Evolutionary conservation across 2,329 filamentous ascomycete genomes (phyloP), one percentile per base, ranked within the genome.

Genomic region (Pseudonectria foliicola): DNA sequence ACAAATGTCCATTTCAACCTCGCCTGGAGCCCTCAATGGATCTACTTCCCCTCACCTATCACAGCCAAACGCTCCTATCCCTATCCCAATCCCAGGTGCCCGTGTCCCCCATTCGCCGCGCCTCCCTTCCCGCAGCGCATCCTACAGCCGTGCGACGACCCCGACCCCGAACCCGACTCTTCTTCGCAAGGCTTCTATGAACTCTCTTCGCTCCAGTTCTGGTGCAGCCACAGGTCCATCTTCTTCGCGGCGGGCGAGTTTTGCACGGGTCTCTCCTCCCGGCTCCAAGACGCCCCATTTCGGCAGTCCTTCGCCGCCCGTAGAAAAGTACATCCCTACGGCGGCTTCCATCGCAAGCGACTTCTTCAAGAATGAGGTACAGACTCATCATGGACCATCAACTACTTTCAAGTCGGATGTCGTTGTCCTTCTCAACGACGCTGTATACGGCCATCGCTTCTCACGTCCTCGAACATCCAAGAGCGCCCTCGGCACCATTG

Each of bases 361-460:
- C 7, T 77, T 83, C 57, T 85, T 94, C 53, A 67, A 69, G 42
- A 75, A 71, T 41, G 86, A 94, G 55, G 60, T 93, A 23, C 68
- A 75, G 12, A 60, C 70, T 6, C 80, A 86, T 50, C 73, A 80
- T 38, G 62, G 65, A 23, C 53, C 54, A 3, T 56, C 62, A 10
- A 56, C 61, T 3, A 59, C 60, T 7, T 54, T 60, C 16, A 46
- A 62, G 24, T 61, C 73, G 10, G 68, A 88, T 40, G 87, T 87
- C 0, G 63, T 93, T 4, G 88, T 96, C 30, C 73, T 98, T 21
- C 66, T 98, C 2, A 88, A 96, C 52, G 92, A 98, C 63, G 81
- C 84, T 34, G 95, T 90, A 61, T 98, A 96, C 57, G 89, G 90
- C 15, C 92, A 98, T 63, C 81, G 88, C 14, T 98, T 80, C 60